Conservation (phyloP, 1,139 yeast genomes). For the Nematodospora anomalae region DNA sequence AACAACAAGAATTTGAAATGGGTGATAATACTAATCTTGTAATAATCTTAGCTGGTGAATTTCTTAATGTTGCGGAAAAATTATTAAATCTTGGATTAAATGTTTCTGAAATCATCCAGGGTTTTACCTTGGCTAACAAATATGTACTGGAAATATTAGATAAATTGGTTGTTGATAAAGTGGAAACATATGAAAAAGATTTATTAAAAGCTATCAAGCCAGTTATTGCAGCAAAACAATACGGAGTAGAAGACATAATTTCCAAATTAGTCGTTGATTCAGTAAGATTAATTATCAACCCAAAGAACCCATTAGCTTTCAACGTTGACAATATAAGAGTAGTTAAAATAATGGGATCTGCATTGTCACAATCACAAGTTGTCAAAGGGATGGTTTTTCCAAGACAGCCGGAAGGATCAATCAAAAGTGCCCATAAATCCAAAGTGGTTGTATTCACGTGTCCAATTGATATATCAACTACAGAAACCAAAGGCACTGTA, state of each 20-base stretch:
- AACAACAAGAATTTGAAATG: constrained; percentile 90
- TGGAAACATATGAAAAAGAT: constrained; percentile 53
- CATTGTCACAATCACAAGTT: constrained; percentile 72
- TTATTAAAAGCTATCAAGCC: constrained; percentile 77
- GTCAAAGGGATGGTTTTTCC: constrained; percentile 98
- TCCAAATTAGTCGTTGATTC: constrained; percentile 86
- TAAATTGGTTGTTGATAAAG: constrained; percentile 59
- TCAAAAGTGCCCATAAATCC: constrained; percentile 66
- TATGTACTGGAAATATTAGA: constrained; percentile 71
- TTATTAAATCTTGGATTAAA: constrained; percentile 81
- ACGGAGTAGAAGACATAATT: constrained; percentile 79
- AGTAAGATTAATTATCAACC: constrained; percentile 70
- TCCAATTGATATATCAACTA: constrained; percentile 90
- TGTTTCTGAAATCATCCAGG: constrained; percentile 88
- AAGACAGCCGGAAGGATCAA: constrained; percentile 89
- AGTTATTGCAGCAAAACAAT: constrained; percentile 91
- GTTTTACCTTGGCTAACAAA: constrained; percentile 79
- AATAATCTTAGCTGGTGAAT: constrained; percentile 79
- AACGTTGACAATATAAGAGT: constrained; percentile 93
- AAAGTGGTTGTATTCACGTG: constrained; percentile 93
- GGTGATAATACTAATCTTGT: constrained; percentile 52
- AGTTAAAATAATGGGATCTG: constrained; percentile 93
- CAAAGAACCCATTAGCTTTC: constrained; percentile 60
- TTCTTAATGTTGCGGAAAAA: constrained; percentile 80
- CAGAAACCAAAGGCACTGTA: constrained; percentile 98